A percentile compares a stretch with the other conserved stretches of the same genome.
These are phyloP conservation scores for Sinapis alba DNA, from an alignment of 441 rosid species.

Conservation along the genomic window DNA sequence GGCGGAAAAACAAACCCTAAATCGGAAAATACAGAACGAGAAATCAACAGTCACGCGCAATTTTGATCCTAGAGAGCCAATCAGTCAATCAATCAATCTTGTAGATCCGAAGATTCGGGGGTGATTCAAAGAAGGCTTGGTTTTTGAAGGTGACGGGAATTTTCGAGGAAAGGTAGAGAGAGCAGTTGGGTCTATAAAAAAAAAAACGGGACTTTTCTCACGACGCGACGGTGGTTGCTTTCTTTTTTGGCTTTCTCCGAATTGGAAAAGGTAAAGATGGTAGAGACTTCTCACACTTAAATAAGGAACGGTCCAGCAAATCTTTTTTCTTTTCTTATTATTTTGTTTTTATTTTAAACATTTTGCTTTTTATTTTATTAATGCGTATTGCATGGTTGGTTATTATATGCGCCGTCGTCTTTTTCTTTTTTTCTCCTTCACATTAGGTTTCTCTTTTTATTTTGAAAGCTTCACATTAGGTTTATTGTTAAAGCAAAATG, in stretches of 20 bases:
- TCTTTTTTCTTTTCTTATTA: background rate
- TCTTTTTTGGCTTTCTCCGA: conserved; percentile 34
- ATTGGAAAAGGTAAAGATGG: conserved; percentile 29
- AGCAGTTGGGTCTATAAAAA: conserved; percentile 15
- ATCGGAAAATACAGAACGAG: conserved; percentile 15
- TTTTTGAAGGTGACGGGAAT: conserved; percentile 24
- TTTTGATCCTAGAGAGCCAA: background rate
- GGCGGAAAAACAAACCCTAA: conserved; percentile 14
- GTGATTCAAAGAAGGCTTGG: too few species aligned
- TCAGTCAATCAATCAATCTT: background rate
- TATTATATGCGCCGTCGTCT: conserved; percentile 26
- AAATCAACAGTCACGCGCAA: background rate
- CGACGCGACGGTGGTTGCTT: conserved; percentile 1
- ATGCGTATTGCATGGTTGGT: background rate
- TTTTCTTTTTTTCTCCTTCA: background rate
- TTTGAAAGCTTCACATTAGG: too few species aligned
- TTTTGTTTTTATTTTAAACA: background rate
- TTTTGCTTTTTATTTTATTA: background rate
- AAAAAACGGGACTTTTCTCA: too few species aligned
- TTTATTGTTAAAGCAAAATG: too few species aligned
- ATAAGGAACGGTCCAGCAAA: conserved; percentile 36
- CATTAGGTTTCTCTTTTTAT: too few species aligned
- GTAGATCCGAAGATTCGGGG: conserved; percentile 21
- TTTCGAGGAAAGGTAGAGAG: conserved; percentile 42
- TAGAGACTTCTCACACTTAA: conserved; percentile 35